Evolutionary conservation across 768 basidiomycete genomes (phyloP).

Genomic region (Russula lepida): DNA sequence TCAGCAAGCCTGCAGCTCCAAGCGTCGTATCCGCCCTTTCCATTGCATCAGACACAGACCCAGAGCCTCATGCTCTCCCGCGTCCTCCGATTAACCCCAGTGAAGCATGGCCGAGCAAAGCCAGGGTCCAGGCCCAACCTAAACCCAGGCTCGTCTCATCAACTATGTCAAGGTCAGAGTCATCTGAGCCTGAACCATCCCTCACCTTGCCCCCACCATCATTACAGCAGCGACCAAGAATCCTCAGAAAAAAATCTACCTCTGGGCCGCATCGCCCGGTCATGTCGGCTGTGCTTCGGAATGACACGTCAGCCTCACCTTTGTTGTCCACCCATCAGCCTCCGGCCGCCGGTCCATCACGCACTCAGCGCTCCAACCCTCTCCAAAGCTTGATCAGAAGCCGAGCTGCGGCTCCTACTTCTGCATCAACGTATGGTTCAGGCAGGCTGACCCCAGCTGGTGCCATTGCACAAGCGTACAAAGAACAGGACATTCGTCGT

Average conservation of each 20-base stretch:
- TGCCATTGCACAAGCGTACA: conserved; percentile 20
- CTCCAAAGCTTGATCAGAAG: conserved; percentile 11
- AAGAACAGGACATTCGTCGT: conserved; percentile 18
- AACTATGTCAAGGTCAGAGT: background rate
- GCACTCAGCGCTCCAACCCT: background rate
- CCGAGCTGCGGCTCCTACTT: background rate
- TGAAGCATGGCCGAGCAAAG: conserved; percentile 9
- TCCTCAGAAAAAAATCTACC: conserved; percentile 6
- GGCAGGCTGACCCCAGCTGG: conserved; percentile 20
- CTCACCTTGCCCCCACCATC: background rate
- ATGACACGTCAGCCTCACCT: conserved; percentile 1
- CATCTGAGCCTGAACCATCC: conserved; percentile 1
- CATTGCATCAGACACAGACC: conserved; percentile 19
- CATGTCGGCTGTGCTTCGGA: background rate
- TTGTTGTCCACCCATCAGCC: background rate
- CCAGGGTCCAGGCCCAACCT: background rate
- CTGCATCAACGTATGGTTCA: background rate
- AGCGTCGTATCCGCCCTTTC: conserved; percentile 17
- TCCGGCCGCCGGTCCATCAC: background rate
- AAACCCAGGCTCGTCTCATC: background rate
- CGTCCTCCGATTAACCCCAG: background rate
- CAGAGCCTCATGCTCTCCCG: conserved; percentile 6
- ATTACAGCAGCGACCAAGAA: conserved; percentile 1
- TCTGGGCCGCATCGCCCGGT: background rate
- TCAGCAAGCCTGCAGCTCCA: conserved; percentile 20